Evolutionary conservation across 305 asterid genomes (phyloP).

Genomic region (Solanum hybrid): DNA sequence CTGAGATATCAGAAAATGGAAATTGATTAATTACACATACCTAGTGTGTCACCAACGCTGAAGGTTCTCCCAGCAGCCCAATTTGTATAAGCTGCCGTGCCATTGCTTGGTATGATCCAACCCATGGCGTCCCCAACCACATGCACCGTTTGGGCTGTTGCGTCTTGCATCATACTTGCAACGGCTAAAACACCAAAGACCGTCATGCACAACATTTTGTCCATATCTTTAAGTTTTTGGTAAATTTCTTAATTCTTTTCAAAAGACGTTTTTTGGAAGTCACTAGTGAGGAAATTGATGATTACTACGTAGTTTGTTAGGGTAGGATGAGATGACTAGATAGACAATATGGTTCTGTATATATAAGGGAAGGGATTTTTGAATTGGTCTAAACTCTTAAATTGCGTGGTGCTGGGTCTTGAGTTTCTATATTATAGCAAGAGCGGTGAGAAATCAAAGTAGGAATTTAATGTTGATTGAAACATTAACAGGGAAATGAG

Average conservation of each 20-base stretch:
- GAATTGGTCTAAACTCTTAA: not conserved
- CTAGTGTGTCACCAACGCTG: constrained; percentile 32
- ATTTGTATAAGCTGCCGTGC: constrained; percentile 13
- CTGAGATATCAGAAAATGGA: not conserved
- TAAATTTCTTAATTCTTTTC: not conserved
- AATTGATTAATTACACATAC: not conserved
- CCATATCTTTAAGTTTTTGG: constrained; percentile 2
- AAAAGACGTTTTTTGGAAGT: no score
- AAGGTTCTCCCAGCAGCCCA: constrained; percentile 37
- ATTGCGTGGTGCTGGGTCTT: not conserved
- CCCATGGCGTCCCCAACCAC: constrained; percentile 37
- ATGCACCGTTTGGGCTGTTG: constrained; percentile 25
- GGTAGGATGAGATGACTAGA: not conserved
- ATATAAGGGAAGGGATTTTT: not conserved
- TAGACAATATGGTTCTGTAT: not conserved
- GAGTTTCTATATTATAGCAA: not conserved
- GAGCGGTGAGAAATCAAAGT: not conserved
- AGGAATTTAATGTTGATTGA: not conserved
- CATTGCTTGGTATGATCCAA: constrained; percentile 29
- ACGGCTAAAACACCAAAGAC: constrained; percentile 14
- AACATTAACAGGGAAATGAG: not conserved
- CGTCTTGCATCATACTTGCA: constrained; percentile 1
- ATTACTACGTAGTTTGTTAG: not conserved
- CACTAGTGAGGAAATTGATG: not conserved
- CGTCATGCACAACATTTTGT: constrained; percentile 1